A percentile compares a stretch with the other conserved stretches of the same genome.
Evolutionary conservation across 2,329 filamentous ascomycete species (phyloP).

Genomic region (Neonectria ditissima): DNA sequence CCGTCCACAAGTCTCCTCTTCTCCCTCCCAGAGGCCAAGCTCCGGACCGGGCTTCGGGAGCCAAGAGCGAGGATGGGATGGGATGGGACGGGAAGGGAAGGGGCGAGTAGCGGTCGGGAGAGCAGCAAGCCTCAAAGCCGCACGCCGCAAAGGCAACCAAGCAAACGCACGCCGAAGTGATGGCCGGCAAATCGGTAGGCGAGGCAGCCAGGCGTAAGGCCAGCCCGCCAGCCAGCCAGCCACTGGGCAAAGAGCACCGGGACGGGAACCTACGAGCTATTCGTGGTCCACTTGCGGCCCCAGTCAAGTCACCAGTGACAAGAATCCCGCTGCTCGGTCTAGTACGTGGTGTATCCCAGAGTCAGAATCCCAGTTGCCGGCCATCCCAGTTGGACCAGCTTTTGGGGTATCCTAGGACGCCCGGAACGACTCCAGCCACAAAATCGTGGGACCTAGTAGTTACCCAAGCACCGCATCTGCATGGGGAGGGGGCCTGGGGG

Average conservation of each 20-base stretch:
- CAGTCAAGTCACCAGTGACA: constrained; percentile 9
- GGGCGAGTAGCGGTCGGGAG: neutral
- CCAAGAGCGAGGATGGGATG: neutral
- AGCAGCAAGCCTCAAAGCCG: neutral
- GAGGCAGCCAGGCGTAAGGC: neutral
- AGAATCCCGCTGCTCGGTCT: neutral
- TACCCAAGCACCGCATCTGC: neutral
- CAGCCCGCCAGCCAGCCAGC: constrained; percentile 28
- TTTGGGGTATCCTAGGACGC: constrained; percentile 9
- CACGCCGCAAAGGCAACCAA: neutral
- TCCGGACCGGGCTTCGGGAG: neutral
- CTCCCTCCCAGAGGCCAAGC: neutral
- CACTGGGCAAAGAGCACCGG: constrained; percentile 28
- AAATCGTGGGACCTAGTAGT: constrained; percentile 21
- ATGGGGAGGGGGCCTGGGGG: neutral
- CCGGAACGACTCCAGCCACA: constrained; percentile 26
- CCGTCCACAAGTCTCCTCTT: neutral
- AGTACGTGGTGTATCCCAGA: too few relatives aligned
- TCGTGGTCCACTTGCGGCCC: constrained; percentile 24
- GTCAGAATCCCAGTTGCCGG: too few relatives aligned
- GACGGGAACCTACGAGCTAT: constrained; percentile 29
- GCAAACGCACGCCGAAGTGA: neutral
- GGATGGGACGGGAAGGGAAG: too few relatives aligned
- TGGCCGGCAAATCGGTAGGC: neutral
- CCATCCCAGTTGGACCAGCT: constrained; percentile 9